Evolutionary conservation across 169 alveolate species (phyloP).

Genomic region (Plasmodium gaboni): DNA sequence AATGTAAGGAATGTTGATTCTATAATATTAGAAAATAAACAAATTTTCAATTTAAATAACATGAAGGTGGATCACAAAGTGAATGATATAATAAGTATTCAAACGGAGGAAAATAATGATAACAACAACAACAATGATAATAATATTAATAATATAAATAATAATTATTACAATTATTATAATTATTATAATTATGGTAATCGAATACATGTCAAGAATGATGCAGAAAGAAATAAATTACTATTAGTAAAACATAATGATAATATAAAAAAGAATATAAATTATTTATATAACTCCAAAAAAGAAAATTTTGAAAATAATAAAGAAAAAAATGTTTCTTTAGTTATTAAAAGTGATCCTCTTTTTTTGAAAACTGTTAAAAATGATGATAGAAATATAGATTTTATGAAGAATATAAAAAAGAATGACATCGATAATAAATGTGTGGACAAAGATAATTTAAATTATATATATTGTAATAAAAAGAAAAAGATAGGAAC

Average conservation of each 20-base stretch:
- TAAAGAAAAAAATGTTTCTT: not conserved
- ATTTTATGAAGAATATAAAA: not conserved
- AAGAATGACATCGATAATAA: not conserved
- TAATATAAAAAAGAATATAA: no score
- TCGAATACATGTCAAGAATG: not conserved
- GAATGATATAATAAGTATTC: no score
- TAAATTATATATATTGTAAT: not conserved
- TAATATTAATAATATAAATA: no score
- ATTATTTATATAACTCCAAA: not conserved
- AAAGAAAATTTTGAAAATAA: slow-evolving; percentile 1
- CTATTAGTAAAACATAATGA: no score
- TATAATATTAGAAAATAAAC: no score
- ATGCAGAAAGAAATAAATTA: not conserved
- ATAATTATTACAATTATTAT: not conserved
- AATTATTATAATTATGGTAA: not conserved
- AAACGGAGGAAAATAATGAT: no score
- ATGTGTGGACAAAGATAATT: not conserved
- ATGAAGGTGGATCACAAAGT: no score
- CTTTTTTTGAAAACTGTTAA: no score
- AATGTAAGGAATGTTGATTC: no score
- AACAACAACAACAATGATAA: no score
- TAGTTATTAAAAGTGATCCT: slow-evolving; percentile 5
- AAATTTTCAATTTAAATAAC: no score
- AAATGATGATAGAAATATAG: not conserved
- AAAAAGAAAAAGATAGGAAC: not conserved